A percentile compares a stretch with the other conserved stretches of the same genome.
Conservation (phyloP, 2,329 filamentous ascomycete genomes). For the Colletotrichum sp. region DNA sequence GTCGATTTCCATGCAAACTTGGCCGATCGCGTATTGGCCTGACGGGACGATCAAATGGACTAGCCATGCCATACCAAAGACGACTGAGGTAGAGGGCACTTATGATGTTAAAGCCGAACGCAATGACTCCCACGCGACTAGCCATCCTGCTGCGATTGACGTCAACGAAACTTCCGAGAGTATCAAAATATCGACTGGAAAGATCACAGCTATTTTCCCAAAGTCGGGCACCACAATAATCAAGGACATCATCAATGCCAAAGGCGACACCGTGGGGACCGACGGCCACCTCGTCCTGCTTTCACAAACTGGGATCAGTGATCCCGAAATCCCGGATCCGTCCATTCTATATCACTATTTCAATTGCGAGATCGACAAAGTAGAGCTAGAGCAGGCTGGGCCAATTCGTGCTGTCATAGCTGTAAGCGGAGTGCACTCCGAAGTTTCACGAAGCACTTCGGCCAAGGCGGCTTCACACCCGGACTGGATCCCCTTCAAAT, state of each 20-base stretch:
- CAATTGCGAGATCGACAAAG: conserved; percentile 55
- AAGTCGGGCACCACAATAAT: conserved; percentile 46
- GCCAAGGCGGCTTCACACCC: conserved; percentile 34
- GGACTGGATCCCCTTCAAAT: conserved; percentile 60
- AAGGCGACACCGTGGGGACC: conserved; percentile 46
- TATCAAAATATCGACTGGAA: conserved; percentile 49
- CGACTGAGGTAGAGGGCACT: background rate
- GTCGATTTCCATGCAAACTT: conserved; percentile 45
- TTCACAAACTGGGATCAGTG: conserved; percentile 52
- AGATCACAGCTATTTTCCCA: conserved; percentile 44
- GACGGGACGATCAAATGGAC: conserved; percentile 69
- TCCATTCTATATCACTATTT: conserved; percentile 41
- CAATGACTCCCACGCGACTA: conserved; percentile 41
- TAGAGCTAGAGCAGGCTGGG: conserved; percentile 53
- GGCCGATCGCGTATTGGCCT: conserved; percentile 63
- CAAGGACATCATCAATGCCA: conserved; percentile 40
- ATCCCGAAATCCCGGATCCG: conserved; percentile 40
- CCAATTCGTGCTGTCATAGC: conserved; percentile 55
- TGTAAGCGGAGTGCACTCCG: conserved; percentile 40
- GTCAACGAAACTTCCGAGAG: conserved; percentile 21
- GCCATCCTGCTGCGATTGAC: conserved; percentile 41
- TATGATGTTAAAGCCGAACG: background rate
- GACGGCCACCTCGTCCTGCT: conserved; percentile 59
- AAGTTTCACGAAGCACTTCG: conserved; percentile 17
- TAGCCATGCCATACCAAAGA: conserved; percentile 55